These are phyloP conservation scores for Aspergillus piperis DNA, from an alignment of 2,329 filamentous ascomycete genomes.

Conservation along the genomic window DNA sequence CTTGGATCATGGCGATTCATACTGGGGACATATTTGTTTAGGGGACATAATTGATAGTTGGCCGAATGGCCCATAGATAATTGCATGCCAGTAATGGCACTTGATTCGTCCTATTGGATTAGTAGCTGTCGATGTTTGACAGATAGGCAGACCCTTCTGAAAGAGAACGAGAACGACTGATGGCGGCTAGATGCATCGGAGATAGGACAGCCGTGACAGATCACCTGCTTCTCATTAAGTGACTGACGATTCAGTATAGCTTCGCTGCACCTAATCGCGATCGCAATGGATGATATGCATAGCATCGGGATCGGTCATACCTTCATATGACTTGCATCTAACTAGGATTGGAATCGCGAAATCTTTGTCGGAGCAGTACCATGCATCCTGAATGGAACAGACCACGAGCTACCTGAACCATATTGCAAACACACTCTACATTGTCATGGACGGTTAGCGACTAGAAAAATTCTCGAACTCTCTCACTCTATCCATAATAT, in stretches of 20 bases:
- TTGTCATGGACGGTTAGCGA: no score
- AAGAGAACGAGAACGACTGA: no score
- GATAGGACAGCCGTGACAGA: neutral
- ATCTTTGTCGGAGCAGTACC: no score
- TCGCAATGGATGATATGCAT: neutral
- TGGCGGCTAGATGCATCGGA: neutral
- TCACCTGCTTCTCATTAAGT: neutral
- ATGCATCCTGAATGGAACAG: neutral
- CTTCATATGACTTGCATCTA: neutral
- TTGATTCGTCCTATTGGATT: neutral
- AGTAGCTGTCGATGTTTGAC: neutral
- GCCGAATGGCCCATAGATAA: slow-evolving; percentile 17
- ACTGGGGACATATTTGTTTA: slow-evolving; percentile 18
- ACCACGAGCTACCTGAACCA: neutral
- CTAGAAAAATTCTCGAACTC: no score
- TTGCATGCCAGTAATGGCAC: slow-evolving; percentile 10
- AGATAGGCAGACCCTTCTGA: no score
- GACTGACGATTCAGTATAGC: neutral
- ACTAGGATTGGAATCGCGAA: neutral
- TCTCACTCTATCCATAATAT: no score
- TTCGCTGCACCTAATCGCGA: neutral
- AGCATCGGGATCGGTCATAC: neutral
- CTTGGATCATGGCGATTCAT: slow-evolving; percentile 21
- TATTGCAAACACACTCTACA: no score
- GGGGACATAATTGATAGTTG: slow-evolving; percentile 23